Evolutionary conservation across 805 yeast genomes (phyloP), one percentile per base, ranked within the genome.

Genomic region (Candida silvicultrix): DNA sequence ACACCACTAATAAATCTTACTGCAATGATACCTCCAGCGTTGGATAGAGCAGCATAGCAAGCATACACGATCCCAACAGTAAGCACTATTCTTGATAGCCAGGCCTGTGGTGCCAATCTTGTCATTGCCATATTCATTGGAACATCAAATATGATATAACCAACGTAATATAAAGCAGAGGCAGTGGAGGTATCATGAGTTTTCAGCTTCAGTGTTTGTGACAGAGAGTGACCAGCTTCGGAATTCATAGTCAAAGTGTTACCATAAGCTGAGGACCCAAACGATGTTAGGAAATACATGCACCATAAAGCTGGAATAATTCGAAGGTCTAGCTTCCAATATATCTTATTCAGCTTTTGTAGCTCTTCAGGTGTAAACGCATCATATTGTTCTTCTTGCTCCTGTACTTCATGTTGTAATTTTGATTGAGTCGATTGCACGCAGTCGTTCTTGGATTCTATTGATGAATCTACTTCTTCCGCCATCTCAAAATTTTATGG

Each of bases 81-180:
- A 37, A 85, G 69, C 32, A 85, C 83, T 53, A 85, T 87, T 63
- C 96, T 77, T 9, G 87, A 71, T 50, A 88, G 67, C 96, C 96
- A 88, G 1, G 84, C 75, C 55, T 88, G 94, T 2, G 96, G 95
- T 21, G 89, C 81, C 9, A 86, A 74, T 45, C 73, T 71, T n/a
- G 95, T 87, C 95, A 88, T 86, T 43, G 79, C 67, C 54, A 88
- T 71, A 64, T 88, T 88, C 90, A 86, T 86, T 31, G 96, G 96
- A 32, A 88, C 81, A 63, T 88, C 96, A 59, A 88, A 88, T 38
- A 88, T 68, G 53, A 88, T 86, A 62, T 78, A 86, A 5, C 90
- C 96, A 16, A 88, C 95, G 56, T 79, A 86, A 68, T 84, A 83
- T 38, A 88, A 70, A 0, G 96, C 94, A 19, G 85, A 80, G 2